A percentile compares a stretch with the other conserved stretches of the same genome.
phyloP scores from a whole-genome alignment of 2,329 filamentous ascomycete genomes.

The Alternaria novae-zelandiae region DNA sequence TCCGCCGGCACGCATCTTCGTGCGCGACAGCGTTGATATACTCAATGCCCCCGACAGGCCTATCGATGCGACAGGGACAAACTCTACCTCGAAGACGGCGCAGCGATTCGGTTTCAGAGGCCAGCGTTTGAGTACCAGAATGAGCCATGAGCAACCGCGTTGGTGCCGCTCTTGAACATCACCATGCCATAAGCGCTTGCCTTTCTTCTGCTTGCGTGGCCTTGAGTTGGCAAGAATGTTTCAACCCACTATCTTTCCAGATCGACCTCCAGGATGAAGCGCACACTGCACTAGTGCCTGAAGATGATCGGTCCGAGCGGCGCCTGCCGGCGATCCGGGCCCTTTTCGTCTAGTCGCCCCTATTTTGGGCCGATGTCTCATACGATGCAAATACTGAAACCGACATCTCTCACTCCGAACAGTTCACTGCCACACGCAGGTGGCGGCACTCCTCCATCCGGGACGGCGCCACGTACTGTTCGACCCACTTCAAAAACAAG shows the following conservation, averaged over 20 bases:
- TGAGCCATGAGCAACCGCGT: background rate
- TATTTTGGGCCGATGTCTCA: conserved; percentile 1
- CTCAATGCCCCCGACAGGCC: background rate
- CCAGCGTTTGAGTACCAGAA: background rate
- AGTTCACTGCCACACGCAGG: background rate
- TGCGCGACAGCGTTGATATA: background rate
- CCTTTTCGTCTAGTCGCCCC: background rate
- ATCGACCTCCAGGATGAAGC: background rate
- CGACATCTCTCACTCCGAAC: background rate
- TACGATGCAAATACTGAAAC: conserved; percentile 9
- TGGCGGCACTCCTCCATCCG: conserved; percentile 6
- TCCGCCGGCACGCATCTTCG: background rate
- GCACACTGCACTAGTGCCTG: background rate
- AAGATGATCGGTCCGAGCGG: conserved; percentile 7
- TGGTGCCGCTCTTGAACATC: background rate
- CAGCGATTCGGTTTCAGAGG: background rate
- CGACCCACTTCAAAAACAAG: background rate
- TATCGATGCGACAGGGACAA: background rate
- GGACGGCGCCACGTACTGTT: background rate
- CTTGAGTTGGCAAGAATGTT: background rate
- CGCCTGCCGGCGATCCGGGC: conserved; percentile 8
- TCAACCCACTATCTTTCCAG: background rate
- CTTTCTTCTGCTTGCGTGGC: background rate
- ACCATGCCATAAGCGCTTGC: background rate
- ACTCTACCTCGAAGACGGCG: background rate